Evolutionary conservation across 352 stramenopile species (phyloP).

Genomic region (Phytopythium delawarense): DNA sequence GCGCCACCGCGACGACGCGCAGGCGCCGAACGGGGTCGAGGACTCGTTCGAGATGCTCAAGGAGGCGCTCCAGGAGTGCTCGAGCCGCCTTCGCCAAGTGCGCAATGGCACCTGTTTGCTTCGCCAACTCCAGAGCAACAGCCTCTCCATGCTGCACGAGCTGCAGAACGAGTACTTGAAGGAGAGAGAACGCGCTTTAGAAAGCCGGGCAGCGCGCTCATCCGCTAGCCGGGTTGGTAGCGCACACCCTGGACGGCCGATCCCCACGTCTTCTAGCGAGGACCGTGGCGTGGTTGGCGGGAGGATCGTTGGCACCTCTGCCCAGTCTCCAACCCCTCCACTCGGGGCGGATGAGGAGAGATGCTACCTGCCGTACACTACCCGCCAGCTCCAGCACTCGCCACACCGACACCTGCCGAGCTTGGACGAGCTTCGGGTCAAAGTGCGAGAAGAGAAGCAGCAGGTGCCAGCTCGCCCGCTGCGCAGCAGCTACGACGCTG

Average conservation of each 20-base stretch:
- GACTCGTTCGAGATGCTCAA: slow-evolving; percentile 46
- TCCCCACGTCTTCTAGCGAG: background rate
- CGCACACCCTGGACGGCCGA: background rate
- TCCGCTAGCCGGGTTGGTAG: background rate
- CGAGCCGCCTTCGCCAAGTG: slow-evolving; percentile 35
- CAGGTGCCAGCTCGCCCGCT: slow-evolving; percentile 22
- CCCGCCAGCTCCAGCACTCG: slow-evolving; percentile 37
- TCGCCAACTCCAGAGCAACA: slow-evolving; percentile 22
- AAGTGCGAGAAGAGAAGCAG: slow-evolving; percentile 41
- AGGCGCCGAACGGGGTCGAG: slow-evolving; percentile 15
- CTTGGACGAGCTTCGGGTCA: slow-evolving; percentile 37
- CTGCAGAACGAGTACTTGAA: slow-evolving; percentile 30
- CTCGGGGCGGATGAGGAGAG: background rate
- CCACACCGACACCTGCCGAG: slow-evolving; percentile 42
- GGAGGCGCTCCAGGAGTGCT: slow-evolving; percentile 47
- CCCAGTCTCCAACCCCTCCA: background rate
- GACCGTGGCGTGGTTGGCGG: background rate
- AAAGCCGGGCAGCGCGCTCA: background rate
- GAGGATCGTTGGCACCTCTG: background rate
- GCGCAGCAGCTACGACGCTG: slow-evolving; percentile 4
- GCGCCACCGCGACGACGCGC: background rate
- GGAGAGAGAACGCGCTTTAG: slow-evolving; percentile 9
- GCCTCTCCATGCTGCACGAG: slow-evolving; percentile 26
- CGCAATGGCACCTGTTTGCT: slow-evolving; percentile 51
- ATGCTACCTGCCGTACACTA: slow-evolving; percentile 70